Evolutionary conservation across 805 yeast genomes (phyloP), one percentile per base, ranked within the genome.

Genomic region (Lipomyces starkeyi): DNA sequence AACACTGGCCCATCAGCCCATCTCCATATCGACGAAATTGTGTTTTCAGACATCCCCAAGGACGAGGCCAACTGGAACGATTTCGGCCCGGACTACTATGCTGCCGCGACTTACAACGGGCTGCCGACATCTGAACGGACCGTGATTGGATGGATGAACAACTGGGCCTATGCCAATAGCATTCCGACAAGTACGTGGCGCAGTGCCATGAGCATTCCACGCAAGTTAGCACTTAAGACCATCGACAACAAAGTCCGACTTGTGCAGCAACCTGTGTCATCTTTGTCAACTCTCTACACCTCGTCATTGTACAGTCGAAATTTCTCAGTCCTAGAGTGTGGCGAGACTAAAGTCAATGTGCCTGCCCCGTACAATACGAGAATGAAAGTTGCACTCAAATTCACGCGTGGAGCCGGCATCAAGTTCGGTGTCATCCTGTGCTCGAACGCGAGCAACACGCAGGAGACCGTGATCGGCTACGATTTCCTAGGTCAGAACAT

Each of bases 181-280:
- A n/a, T n/a, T n/a, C n/a, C n/a, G n/a, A n/a, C n/a, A n/a, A n/a
- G n/a, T n/a, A n/a, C n/a, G n/a, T n/a, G n/a, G n/a, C n/a, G n/a
- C n/a, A n/a, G n/a, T n/a, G n/a, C n/a, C n/a, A 78, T 80, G 81
- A 47, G 58, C 8, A 25, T 57, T 17, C 65, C 65, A 13, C 64
- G 65, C 9, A 20, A 25, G 11, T 7, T 58, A 9, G n/a, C 49
- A 2, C 61, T 58, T 14, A 43, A 43, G 29, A 58, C 61, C n/a
- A 43, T 58, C 61, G 6, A 25, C 35, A 40, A 32, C 29, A 32
- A 25, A 3, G 34, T 32, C 43, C 37, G 14, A 14, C 53, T 58
- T 11, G 53, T 58, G 53, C 61, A 58, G 34, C 49, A 58, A 20
- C 61, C 61, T 2, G 59, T 56, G 34, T 56, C 43, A 22, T 34